A percentile compares a stretch with the other conserved stretches of the same genome.
phyloP scores from a whole-genome alignment of 148 eudicot species.

The Vaccinium macrocarpon region DNA sequence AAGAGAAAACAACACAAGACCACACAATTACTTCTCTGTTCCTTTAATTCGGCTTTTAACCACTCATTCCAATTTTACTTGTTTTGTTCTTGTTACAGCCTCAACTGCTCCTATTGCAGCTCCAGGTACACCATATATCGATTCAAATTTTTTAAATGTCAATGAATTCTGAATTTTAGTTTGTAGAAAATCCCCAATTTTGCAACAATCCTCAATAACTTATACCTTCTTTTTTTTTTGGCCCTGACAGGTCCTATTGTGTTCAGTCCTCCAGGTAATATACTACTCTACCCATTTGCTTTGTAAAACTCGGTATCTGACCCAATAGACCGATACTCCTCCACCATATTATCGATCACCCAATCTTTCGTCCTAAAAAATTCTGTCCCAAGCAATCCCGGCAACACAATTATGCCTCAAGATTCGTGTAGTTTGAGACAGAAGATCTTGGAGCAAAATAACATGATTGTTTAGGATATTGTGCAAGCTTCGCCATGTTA shows the following conservation, averaged over 20 bases:
- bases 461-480: background rate
- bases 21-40: background rate
- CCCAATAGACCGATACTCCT: background rate
- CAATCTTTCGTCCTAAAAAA: background rate
- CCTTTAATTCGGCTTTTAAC: background rate
- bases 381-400: background rate
- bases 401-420: background rate
- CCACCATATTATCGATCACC: background rate
- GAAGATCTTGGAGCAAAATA: background rate
- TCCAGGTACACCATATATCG: constrained; percentile 51
- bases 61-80: background rate
- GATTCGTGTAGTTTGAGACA: background rate
- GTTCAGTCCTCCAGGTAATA: constrained; percentile 36
- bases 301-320: background rate
- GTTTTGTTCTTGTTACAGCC: constrained; percentile 39
- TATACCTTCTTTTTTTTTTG: background rate
- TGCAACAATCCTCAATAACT: background rate
- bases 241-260: constrained; percentile 44
- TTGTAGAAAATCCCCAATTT: background rate
- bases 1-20: background rate
- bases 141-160: background rate
- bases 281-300: background rate
- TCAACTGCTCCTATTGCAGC: constrained; percentile 65
- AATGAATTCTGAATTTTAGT: background rate
- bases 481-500: background rate